Evolutionary conservation across 805 yeast species (phyloP).

Genomic region (Saccharomycopsis sp.): DNA sequence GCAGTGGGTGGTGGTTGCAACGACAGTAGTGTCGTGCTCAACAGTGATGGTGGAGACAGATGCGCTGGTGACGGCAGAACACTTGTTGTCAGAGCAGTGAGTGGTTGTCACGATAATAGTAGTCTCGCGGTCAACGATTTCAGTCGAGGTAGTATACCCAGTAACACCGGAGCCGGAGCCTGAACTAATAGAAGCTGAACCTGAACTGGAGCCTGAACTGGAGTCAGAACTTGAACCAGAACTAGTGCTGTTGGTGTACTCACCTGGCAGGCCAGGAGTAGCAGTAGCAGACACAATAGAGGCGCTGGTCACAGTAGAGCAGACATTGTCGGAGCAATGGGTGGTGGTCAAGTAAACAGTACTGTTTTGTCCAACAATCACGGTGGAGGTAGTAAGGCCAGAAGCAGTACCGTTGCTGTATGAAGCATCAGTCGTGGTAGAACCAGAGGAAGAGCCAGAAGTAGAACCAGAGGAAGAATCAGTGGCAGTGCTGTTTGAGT

Average conservation of each 20-base stretch:
- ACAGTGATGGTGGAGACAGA: neutral
- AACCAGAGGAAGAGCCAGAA: neutral
- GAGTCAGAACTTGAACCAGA: no score
- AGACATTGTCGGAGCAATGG: conserved; percentile 22
- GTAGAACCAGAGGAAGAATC: neutral
- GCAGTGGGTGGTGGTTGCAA: conserved; percentile 1
- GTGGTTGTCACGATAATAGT: conserved; percentile 28
- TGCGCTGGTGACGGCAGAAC: conserved; percentile 7
- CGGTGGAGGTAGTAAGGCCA: conserved; percentile 1
- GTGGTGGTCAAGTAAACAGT: conserved; percentile 28
- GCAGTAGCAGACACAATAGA: conserved; percentile 14
- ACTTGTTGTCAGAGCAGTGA: conserved; percentile 22
- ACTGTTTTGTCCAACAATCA: neutral
- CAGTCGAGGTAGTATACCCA: neutral
- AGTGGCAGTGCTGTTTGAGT: neutral
- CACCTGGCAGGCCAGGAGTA: no score
- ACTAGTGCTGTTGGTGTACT: no score
- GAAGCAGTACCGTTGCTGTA: conserved; percentile 2
- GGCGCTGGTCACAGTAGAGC: conserved; percentile 1
- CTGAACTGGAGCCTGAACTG: no score
- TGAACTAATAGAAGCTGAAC: neutral
- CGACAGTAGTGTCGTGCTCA: neutral
- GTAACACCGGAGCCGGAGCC: conserved; percentile 1
- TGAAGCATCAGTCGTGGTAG: conserved; percentile 2
- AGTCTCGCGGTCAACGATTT: neutral